These are phyloP conservation scores for Lachnellula hyalina DNA, from an alignment of 2,329 filamentous ascomycete genomes.

Conservation along the genomic window DNA sequence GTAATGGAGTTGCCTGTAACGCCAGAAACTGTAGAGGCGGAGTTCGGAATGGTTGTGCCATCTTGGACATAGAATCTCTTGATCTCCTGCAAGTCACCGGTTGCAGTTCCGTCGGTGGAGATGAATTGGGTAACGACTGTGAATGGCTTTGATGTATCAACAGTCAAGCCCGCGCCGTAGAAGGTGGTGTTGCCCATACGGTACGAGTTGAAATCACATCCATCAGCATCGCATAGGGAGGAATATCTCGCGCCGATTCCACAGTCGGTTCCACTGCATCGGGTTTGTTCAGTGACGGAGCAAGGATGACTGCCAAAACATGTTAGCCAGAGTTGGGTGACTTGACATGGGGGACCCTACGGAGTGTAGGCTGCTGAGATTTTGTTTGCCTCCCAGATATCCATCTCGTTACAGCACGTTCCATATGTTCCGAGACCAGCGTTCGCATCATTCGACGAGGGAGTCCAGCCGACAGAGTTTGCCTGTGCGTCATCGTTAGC, in stretches of 20 bases:
- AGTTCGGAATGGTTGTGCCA: constrained; percentile 47
- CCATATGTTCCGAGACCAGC: constrained; percentile 49
- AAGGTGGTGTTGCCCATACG: constrained; percentile 52
- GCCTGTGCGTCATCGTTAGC: constrained; percentile 32
- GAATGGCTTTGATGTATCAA: constrained; percentile 47
- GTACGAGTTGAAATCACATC: constrained; percentile 59
- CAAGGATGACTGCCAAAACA: constrained; percentile 42
- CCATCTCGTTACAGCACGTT: constrained; percentile 64
- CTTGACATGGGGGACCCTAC: constrained; percentile 5
- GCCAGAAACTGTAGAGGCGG: constrained; percentile 39
- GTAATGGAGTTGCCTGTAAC: constrained; percentile 50
- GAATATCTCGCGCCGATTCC: constrained; percentile 45
- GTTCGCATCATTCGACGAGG: constrained; percentile 45
- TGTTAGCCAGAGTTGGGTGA: not conserved
- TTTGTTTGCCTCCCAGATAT: constrained; percentile 61
- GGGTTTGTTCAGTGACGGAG: constrained; percentile 37
- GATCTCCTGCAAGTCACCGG: constrained; percentile 48
- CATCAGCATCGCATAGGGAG: constrained; percentile 55
- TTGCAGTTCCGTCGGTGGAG: constrained; percentile 43
- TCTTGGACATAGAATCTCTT: constrained; percentile 53
- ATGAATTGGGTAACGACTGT: constrained; percentile 59
- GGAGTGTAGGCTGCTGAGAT: constrained; percentile 54
- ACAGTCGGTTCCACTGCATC: constrained; percentile 40
- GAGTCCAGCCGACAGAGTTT: constrained; percentile 49
- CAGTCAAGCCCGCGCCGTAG: constrained; percentile 47